Base-by-base conservation (phyloP, 1,284 basidiomycete genomes). In the Ceratobasidium sp. region DNA sequence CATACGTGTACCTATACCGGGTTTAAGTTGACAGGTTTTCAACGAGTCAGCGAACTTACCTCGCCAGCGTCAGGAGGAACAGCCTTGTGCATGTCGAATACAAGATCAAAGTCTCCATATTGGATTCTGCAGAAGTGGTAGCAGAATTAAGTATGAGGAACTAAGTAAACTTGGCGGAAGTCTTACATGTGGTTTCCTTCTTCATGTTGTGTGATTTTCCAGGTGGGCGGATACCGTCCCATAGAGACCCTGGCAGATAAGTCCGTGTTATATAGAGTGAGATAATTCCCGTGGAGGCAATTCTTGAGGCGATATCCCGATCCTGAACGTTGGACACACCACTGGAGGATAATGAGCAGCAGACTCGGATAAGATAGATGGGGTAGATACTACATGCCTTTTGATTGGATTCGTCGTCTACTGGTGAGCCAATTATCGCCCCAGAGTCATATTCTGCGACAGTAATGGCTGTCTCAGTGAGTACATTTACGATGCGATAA, bases 221-320 rank as follows among this genome's bases (percentile, higher is more conserved):
- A 66, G 5, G 50, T 33, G 15, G 48, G 33, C 22, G 50, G 64
- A 24, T 36, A 24, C 24, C 19, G 17, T 22, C 47, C 64, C 6
- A 14, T n/a, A 33, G 51, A 66, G 4, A 53, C 11, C 14, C n/a
- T n/a, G n/a, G 17, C 15, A 11, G 47, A 27, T 9, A 8, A 29
- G 19, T 27, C 47, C 53, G 29, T 41, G 31, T 15, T 27, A 22
- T 17, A 53, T 48, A n/a, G n/a, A 22, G 50, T 15, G 1, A 66
- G 29, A 53, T 66, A 66, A 14, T 24, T 14, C 5, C 64, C 64
- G 2, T 50, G n/a, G 2, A 17, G 3, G 44, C 48, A 66, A 27
- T 41, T 66, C 31, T 66, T 66, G 64, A 66, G 36, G 4, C 48
- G 29, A 31, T 51, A 66, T 51, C 63, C 63, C 15, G 3, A 19